Evolutionary conservation across 163 green algal genomes (phyloP).

Genomic region (Scenedesmus sp.): DNA sequence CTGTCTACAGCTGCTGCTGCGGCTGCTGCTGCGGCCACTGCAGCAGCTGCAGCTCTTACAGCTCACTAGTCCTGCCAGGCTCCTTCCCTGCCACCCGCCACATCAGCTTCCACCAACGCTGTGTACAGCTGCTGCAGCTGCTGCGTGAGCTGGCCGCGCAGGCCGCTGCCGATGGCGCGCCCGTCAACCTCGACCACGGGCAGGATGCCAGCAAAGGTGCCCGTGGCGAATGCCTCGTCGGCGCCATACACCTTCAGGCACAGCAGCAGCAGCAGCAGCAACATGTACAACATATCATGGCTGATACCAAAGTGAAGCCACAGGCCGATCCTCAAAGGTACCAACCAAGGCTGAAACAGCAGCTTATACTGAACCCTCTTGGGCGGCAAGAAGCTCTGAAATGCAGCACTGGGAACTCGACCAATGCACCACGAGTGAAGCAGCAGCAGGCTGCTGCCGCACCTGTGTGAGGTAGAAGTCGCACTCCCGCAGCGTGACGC

Average conservation of each 20-base stretch:
- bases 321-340: no score
- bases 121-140: constrained; percentile 69
- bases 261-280: not conserved
- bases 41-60: no score
- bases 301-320: constrained; percentile 66
- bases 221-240: constrained; percentile 83
- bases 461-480: constrained; percentile 83
- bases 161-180: constrained; percentile 70
- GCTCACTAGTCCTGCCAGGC: not conserved
- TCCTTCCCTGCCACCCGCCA: not conserved
- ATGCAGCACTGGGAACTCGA: no score
- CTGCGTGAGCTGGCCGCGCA: constrained; percentile 62
- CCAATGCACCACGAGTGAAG: not conserved
- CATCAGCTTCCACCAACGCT: not conserved
- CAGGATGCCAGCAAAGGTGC: constrained; percentile 81
- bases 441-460: not conserved
- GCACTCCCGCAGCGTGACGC: constrained; percentile 66
- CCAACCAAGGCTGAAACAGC: constrained; percentile 58
- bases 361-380: no score
- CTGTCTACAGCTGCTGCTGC: not conserved
- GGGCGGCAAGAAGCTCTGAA: no score
- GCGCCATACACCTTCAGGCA: constrained; percentile 80
- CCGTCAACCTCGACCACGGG: constrained; percentile 80
- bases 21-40: not conserved
- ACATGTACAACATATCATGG: not conserved